Evolutionary conservation across 2,329 filamentous ascomycete genomes (phyloP), one percentile per base, ranked within the genome.

Genomic region (Cladosporium sp.): DNA sequence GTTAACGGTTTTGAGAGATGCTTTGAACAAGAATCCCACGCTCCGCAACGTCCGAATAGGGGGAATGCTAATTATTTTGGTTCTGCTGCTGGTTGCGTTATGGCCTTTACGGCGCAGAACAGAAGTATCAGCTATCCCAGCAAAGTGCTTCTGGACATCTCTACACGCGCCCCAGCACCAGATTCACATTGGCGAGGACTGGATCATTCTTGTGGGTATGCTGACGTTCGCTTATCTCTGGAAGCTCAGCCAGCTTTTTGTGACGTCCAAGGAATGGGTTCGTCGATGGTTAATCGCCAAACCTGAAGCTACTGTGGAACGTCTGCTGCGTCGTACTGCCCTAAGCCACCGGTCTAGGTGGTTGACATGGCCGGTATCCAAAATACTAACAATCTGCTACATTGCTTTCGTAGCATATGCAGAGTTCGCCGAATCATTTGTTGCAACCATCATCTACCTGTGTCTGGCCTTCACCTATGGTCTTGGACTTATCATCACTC

Each of bases 1-100:
- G 0, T 56, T 72, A 13, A 70, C 70, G 0, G 36, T 71, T 1
- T 49, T 72, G 8, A 49, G 67, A 25, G 63, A 67, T 10, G 64
- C 46, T 28, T 25, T 71, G 8, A 66, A 66, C n/a, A 56, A 58
- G n/a, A 56, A 67, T n/a, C 56, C 36, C 2, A 28, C 26, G 4
- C 61, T 68, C 1, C 62, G 66, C 28, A 60, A 49, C 7, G 62
- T 66, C 62, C 58, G 70, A 30, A 28, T 69, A 11, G 25, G 64
- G 2, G 66, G 67, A 5, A 70, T 72, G 67, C 34, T 67, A 18
- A 49, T 61, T 1, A 53, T 72, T 0, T 26, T 67, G 16, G 63
- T 46, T 0, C 16, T 68, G 25, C 63, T 70, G 5, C n/a, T 46
- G 6, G 32, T 43, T 18, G 66, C 64, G 36, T 28, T 61, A n/a